Evolutionary conservation across 2,329 filamentous ascomycete genomes (phyloP), one percentile per base, ranked within the genome.

Genomic region (Acrocalymma vagum): DNA sequence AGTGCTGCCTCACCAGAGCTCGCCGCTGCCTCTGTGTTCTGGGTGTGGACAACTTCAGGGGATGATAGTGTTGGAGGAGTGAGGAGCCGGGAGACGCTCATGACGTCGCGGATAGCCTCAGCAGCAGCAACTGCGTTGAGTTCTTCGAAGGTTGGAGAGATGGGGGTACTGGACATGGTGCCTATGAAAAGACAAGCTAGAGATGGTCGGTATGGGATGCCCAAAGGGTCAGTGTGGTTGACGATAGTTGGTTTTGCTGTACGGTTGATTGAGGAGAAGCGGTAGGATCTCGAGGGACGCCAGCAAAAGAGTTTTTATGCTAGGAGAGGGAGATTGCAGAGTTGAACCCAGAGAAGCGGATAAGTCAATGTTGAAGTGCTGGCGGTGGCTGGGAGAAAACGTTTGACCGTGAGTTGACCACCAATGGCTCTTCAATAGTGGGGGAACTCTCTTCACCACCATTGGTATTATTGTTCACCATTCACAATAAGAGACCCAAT

Each of bases 231-330:
- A n/a, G n/a, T n/a, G 18, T 28, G 16, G 9, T 27, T 38, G 32
- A 37, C 23, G 5, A 14, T 26, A 9, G 24, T 17, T 18, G 26
- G 22, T 33, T 20, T 16, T 14, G 36, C 22, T 18, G 37, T 42
- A 36, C 21, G 34, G 36, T 32, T 38, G 33, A 39, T 29, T 26
- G 40, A 45, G 45, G 16, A 48, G 33, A 46, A n/a, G n/a, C n/a
- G n/a, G n/a, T n/a, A n/a, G n/a, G n/a, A n/a, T 65, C 58, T 63
- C 32, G 58, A 62, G 45, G 46, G 32, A 57, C 55, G 54, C 60
- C 51, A 42, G 62, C 52, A 45, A 42, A 47, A 30, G 54, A 13
- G 14, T 29, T 50, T 51, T 58, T n/a, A n/a, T n/a, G n/a, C n/a
- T n/a, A n/a, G n/a, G n/a, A n/a, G n/a, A n/a, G n/a, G n/a, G n/a